Conservation (phyloP, 2,329 filamentous ascomycete genomes). For the Lecanicillium sp. region DNA sequence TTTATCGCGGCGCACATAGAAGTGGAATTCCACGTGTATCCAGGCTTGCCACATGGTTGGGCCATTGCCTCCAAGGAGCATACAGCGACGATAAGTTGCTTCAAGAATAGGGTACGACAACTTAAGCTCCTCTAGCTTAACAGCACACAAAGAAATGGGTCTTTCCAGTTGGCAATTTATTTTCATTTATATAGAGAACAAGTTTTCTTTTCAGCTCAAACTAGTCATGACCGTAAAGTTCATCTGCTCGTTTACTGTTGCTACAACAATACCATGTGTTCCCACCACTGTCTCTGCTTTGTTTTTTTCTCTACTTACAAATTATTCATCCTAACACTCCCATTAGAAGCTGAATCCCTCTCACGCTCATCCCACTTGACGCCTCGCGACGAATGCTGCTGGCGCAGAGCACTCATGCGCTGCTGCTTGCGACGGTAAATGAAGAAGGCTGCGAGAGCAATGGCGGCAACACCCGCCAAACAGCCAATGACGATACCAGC, state of each 20-base stretch:
- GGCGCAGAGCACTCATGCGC: constrained; percentile 13
- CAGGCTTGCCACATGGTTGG: constrained; percentile 17
- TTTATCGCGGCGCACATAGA: constrained; percentile 20
- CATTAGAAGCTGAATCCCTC: constrained; percentile 13
- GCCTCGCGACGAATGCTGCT: constrained; percentile 16
- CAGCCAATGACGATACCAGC: constrained; percentile 68
- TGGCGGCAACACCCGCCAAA: constrained; percentile 50
- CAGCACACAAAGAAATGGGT: too few relatives aligned
- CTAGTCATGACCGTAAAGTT: too few relatives aligned
- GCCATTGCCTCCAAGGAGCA: neutral
- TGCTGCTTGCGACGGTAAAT: constrained; percentile 32
- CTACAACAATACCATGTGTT: neutral
- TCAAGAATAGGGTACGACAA: neutral
- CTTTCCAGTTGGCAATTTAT: too few relatives aligned
- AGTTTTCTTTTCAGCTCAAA: too few relatives aligned
- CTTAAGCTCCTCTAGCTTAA: neutral
- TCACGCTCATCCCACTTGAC: constrained; percentile 16
- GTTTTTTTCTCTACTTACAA: neutral
- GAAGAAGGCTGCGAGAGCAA: constrained; percentile 52
- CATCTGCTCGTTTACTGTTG: neutral
- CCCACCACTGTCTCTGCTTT: too few relatives aligned
- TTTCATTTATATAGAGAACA: too few relatives aligned
- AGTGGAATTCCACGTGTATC: constrained; percentile 28
- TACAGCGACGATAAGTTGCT: neutral
- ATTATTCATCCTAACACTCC: constrained; percentile 8